Percentiles rank a stretch among this genome's conserved stretches.
These are phyloP conservation scores for Platanthera zijinensis DNA, from an alignment of 106 monocot genomes.

Conservation along the genomic window DNA sequence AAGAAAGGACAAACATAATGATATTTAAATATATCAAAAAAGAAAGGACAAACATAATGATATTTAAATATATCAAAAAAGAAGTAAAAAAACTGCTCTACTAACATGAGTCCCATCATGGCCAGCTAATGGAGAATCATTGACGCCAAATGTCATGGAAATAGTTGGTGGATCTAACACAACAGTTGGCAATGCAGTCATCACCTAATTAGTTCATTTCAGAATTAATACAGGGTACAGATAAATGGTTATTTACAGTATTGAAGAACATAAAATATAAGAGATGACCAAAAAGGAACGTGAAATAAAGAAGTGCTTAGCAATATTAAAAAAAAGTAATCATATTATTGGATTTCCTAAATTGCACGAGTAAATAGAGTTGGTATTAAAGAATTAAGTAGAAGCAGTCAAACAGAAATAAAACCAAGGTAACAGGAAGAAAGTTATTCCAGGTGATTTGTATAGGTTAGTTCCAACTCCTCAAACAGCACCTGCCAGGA, in stretches of 20 bases:
- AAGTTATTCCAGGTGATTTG: no score
- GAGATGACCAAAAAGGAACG: not conserved
- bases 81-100: conserved; percentile 5
- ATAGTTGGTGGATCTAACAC: conserved; percentile 96
- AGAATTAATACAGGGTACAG: not conserved
- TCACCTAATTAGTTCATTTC: conserved; percentile 34
- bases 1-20: no score
- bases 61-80: conserved; percentile 1
- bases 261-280: not conserved
- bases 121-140: conserved; percentile 96
- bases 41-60: not conserved
- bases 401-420: no score
- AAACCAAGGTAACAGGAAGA: no score
- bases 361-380: not conserved
- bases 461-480: no score
- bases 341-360: not conserved
- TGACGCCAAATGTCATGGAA: conserved; percentile 99
- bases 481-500: no score
- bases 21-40: conserved; percentile 1
- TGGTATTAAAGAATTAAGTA: no score
- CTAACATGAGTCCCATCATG: conserved; percentile 97
- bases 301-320: not conserved
- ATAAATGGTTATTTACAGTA: not conserved
- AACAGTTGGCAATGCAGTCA: conserved; percentile 78
- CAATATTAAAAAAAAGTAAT: not conserved